Conservation (phyloP, 805 yeast species). For the Hanseniaspora lindneri region DNA sequence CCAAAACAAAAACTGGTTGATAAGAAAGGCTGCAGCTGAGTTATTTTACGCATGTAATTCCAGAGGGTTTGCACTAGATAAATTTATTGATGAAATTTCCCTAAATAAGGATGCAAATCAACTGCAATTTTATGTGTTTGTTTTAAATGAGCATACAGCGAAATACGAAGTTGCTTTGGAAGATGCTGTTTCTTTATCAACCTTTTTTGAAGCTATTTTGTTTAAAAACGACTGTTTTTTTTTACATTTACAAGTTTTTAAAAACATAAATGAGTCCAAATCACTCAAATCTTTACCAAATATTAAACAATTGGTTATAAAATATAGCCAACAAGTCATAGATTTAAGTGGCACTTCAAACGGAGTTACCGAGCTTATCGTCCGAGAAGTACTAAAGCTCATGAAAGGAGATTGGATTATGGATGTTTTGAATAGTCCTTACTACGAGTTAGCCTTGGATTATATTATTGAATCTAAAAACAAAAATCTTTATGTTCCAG, state of each 20-base stretch:
- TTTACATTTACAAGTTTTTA: constrained; percentile 8
- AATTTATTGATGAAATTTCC: background rate
- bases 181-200: background rate
- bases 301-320: background rate
- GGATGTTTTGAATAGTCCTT: background rate
- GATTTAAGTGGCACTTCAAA: too few relatives aligned
- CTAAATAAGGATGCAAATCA: background rate
- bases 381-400: background rate
- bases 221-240: background rate
- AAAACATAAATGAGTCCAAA: background rate
- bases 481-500: background rate
- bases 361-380: constrained; percentile 6
- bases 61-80: background rate
- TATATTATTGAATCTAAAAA: background rate
- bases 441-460: constrained; percentile 10
- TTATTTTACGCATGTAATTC: constrained; percentile 5
- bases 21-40: constrained; percentile 12
- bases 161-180: background rate
- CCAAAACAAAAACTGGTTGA: constrained; percentile 2
- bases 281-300: background rate
- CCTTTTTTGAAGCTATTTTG: background rate
- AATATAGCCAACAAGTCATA: background rate
- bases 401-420: background rate
- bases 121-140: constrained; percentile 4
- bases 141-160: background rate